Conservation (phyloP, 1,284 basidiomycete genomes). For the Inonotus obliquus region DNA sequence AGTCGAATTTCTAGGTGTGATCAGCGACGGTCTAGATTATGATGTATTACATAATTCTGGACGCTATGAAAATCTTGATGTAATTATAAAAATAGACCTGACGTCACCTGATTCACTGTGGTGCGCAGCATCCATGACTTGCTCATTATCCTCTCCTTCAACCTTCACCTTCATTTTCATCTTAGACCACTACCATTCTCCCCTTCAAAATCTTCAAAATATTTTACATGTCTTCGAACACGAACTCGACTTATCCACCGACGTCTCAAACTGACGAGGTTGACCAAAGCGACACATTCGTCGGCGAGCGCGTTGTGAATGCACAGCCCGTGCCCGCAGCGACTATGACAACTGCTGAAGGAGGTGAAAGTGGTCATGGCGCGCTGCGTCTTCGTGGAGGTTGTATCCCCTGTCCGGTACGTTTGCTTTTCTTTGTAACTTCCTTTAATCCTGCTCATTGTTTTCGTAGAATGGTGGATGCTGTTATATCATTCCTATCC, state of each 20-base stretch:
- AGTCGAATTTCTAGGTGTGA: too few relatives aligned
- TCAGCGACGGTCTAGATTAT: too few relatives aligned
- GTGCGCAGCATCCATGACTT: too few relatives aligned
- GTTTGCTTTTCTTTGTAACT: not conserved
- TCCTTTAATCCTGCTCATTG: not conserved
- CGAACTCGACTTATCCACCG: not conserved
- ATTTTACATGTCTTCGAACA: not conserved
- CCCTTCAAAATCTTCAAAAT: not conserved
- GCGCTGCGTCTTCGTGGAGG: slow-evolving; percentile 20
- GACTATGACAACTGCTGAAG: not conserved
- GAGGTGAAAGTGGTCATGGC: not conserved
- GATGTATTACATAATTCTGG: too few relatives aligned
- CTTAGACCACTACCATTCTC: too few relatives aligned
- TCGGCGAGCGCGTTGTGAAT: not conserved
- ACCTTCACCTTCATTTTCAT: too few relatives aligned
- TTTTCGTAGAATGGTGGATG: slow-evolving; percentile 21
- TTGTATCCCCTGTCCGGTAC: slow-evolving; percentile 23
- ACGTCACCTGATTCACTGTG: too few relatives aligned
- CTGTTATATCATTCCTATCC: slow-evolving; percentile 21
- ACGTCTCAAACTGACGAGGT: not conserved
- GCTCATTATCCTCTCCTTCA: too few relatives aligned
- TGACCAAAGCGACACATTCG: not conserved
- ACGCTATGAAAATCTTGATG: too few relatives aligned
- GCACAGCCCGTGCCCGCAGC: not conserved
- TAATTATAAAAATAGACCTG: too few relatives aligned